Base-by-base conservation (phyloP, 805 yeast species). In the Candida quercuum region DNA sequence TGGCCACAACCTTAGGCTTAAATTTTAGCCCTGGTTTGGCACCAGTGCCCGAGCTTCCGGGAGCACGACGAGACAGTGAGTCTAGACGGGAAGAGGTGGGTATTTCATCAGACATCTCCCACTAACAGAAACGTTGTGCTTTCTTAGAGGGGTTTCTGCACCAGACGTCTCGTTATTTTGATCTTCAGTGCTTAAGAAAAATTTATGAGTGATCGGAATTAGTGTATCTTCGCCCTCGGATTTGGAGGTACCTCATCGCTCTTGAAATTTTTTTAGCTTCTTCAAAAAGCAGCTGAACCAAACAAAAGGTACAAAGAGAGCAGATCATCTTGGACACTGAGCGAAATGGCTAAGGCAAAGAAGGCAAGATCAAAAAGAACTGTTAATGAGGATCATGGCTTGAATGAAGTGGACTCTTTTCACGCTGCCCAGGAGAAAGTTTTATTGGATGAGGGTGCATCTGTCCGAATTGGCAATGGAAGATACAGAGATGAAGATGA, bases 1-100 rank as follows among this genome's bases (percentile, higher is more conserved):
- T 69, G 0, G 88, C 88, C 30, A 89, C 95, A 2, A 71, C 81
- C 59, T 89, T 89, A 3, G 97, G 97, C 59, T 80, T 78, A 62
- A 89, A 89, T 59, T 82, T 81, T 42, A 83, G 63, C 3, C 76
- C 67, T 7, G 85, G 74, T 49, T 76, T 75, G 2, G 63, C 52
- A 20, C 49, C 49, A n/a, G n/a, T 12, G 50, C 43, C 3, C 56
- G 33, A 14, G 29, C 29, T 26, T 13, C 14, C 13, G n/a, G 29
- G 17, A 1, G 50, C 26, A 3, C 59, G 53, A 13, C 65, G 57
- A 1, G 67, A 56, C 3, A 64, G 49, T 1, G 71, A 67, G 45
- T 66, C 71, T 40, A 67, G 47, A 36, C 72, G 44, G 5, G 52
- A 42, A 14, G 45, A 40, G 15, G 48, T 39, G 32, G 55, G 56